A percentile compares a stretch with the other conserved stretches of the same genome.
Conservation (phyloP, 768 basidiomycete species). For the Pisolithus orientalis region DNA sequence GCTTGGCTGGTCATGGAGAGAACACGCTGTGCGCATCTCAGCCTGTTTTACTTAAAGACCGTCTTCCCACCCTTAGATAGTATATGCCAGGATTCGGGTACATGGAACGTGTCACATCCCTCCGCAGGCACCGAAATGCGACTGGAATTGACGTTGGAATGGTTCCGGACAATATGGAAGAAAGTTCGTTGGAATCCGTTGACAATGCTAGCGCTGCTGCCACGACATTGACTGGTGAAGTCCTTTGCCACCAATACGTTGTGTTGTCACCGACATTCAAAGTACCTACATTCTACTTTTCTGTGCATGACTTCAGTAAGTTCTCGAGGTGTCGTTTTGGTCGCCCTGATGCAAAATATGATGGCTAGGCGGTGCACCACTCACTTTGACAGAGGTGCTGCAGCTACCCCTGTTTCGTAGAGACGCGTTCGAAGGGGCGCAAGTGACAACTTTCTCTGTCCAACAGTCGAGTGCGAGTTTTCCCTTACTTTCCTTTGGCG, state of each 20-base stretch:
- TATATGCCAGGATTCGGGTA: constrained; percentile 38
- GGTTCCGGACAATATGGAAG: constrained; percentile 7
- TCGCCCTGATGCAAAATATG: constrained; percentile 9
- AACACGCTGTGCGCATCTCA: constrained; percentile 44
- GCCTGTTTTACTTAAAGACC: constrained; percentile 2
- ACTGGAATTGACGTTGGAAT: constrained; percentile 1
- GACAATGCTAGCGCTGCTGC: constrained; percentile 37
- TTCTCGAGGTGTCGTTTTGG: constrained; percentile 18
- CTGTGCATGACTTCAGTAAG: constrained; percentile 62
- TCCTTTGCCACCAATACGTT: constrained; percentile 58
- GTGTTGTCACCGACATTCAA: constrained; percentile 74
- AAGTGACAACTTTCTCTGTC: constrained; percentile 49
- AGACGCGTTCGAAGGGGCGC: constrained; percentile 35
- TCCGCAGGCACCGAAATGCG: constrained; percentile 13
- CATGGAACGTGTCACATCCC: constrained; percentile 34
- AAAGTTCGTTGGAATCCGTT: constrained; percentile 11
- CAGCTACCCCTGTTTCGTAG: constrained; percentile 54
- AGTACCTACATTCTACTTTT: constrained; percentile 83
- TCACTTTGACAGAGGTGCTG: constrained; percentile 52
- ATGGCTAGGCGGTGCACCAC: constrained; percentile 54
- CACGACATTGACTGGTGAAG: constrained; percentile 18
- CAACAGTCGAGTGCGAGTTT: constrained; percentile 47
- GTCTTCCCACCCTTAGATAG: constrained; percentile 19
- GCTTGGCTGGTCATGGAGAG: constrained; percentile 54
- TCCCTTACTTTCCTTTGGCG: constrained; percentile 79